Conservation (phyloP, 176 grass and related monocot genomes). For the Oryza meridionalis region DNA sequence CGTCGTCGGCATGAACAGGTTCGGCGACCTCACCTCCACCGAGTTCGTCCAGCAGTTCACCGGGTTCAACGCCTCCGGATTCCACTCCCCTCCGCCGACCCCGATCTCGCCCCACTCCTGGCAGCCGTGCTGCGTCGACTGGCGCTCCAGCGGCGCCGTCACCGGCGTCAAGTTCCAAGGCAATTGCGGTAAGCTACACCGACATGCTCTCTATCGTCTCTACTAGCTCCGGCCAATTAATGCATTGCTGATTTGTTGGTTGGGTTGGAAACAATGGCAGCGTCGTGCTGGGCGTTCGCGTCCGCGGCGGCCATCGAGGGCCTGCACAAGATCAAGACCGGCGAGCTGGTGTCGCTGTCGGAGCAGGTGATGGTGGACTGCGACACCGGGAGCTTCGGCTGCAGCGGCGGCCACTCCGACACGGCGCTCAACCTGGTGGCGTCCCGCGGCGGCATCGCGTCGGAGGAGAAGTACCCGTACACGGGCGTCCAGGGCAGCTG, state of each 20-base stretch:
- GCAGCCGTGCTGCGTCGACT: slow-evolving; percentile 43
- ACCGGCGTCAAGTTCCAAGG: slow-evolving; percentile 41
- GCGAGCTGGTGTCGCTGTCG: slow-evolving; percentile 27
- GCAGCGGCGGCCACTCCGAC: slow-evolving; percentile 4
- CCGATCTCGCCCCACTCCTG: neutral
- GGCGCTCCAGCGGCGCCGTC: slow-evolving; percentile 41
- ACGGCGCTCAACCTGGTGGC: slow-evolving; percentile 27
- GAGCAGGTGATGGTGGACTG: slow-evolving; percentile 49
- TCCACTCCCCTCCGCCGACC: neutral
- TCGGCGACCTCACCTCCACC: slow-evolving; percentile 19
- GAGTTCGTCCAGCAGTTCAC: slow-evolving; percentile 38
- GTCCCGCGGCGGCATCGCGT: slow-evolving; percentile 16
- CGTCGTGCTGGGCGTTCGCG: slow-evolving; percentile 44
- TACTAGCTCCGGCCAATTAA: neutral
- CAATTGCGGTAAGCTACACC: slow-evolving; percentile 20
- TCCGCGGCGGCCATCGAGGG: slow-evolving; percentile 29
- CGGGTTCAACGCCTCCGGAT: neutral
- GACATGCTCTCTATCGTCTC: no score
- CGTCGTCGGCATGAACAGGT: slow-evolving; percentile 43
- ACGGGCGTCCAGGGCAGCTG: slow-evolving; percentile 3
- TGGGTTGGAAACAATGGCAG: neutral
- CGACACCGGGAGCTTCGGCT: slow-evolving; percentile 13
- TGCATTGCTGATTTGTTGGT: neutral
- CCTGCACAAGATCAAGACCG: slow-evolving; percentile 37
- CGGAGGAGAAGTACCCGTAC: slow-evolving; percentile 3